phyloP scores from a whole-genome alignment of 352 stramenopile genomes.

The Pythium angustatum region DNA sequence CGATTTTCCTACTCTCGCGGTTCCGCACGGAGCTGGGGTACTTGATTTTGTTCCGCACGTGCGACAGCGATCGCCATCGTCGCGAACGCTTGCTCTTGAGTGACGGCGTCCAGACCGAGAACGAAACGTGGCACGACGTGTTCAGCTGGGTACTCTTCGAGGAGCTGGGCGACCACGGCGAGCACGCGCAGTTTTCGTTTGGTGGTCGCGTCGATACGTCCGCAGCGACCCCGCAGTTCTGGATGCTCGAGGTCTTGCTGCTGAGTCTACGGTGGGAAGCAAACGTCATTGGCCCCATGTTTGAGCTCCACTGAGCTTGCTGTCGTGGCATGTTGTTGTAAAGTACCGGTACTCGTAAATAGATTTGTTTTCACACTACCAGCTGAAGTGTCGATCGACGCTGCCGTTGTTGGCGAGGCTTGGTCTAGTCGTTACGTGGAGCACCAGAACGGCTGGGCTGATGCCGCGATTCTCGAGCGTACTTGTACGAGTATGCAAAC shows the following conservation, averaged over 20 bases:
- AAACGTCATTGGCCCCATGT: constrained; percentile 46
- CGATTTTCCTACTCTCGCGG: constrained; percentile 47
- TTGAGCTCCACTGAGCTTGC: constrained; percentile 29
- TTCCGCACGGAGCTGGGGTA: constrained; percentile 41
- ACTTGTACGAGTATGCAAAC: no score
- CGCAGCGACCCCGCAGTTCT: constrained; percentile 44
- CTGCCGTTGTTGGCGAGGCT: no score
- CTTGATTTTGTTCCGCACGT: constrained; percentile 49
- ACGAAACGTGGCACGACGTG: constrained; percentile 56
- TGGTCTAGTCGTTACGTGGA: no score
- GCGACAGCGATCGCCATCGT: constrained; percentile 30
- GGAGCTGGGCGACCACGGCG: constrained; percentile 26
- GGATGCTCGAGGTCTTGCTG: constrained; percentile 68
- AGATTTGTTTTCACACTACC: no score
- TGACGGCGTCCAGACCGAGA: background rate
- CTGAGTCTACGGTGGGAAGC: constrained; percentile 62
- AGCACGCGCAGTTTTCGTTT: constrained; percentile 46
- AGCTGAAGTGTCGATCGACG: no score
- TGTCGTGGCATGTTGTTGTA: no score
- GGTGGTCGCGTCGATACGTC: constrained; percentile 48
- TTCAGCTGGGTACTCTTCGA: constrained; percentile 64
- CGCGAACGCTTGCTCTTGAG: constrained; percentile 17
- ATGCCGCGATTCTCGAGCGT: no score
- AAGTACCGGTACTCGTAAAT: no score
- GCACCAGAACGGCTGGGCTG: no score